Evolutionary conservation across 2,329 filamentous ascomycete species (phyloP).

Genomic region (Colletotrichum karsti): DNA sequence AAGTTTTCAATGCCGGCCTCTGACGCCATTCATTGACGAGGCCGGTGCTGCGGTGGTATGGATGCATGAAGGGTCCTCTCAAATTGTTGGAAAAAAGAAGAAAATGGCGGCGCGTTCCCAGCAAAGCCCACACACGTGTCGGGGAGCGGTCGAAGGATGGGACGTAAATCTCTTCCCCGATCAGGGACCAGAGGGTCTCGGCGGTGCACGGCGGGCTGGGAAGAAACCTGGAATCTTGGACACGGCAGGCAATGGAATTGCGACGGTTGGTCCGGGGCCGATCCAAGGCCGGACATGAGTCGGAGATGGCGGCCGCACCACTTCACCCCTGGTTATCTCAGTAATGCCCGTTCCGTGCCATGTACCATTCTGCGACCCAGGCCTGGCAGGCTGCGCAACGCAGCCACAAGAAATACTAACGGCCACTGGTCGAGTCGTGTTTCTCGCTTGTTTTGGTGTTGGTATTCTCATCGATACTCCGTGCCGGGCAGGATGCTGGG

Average conservation of each 20-base stretch:
- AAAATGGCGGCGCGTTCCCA: not conserved
- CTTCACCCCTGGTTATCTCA: not conserved
- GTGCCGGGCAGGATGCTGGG: not conserved
- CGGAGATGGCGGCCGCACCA: slow-evolving; percentile 4
- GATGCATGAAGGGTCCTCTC: not conserved
- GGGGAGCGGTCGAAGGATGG: not conserved
- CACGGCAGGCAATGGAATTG: slow-evolving; percentile 15
- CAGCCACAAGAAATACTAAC: not conserved
- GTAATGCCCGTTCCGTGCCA: not conserved
- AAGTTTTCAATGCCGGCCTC: not conserved
- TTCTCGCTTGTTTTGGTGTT: not conserved
- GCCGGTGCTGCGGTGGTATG: not conserved
- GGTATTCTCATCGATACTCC: not conserved
- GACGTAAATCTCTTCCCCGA: slow-evolving; percentile 18
- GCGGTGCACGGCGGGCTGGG: slow-evolving; percentile 7
- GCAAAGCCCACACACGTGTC: slow-evolving; percentile 13
- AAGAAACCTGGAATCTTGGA: slow-evolving; percentile 15
- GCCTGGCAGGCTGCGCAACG: not conserved
- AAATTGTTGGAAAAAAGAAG: not conserved
- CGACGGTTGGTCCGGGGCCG: slow-evolving; percentile 9
- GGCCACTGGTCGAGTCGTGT: not conserved
- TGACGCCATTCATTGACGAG: not conserved
- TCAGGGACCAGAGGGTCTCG: slow-evolving; percentile 3
- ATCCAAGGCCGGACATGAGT: slow-evolving; percentile 14
- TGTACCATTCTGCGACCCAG: not conserved